Percentiles rank a stretch among this genome's conserved stretches.
Conservation (phyloP, 495 filamentous ascomycete species). For the Massariosphaeria phaeospora region DNA sequence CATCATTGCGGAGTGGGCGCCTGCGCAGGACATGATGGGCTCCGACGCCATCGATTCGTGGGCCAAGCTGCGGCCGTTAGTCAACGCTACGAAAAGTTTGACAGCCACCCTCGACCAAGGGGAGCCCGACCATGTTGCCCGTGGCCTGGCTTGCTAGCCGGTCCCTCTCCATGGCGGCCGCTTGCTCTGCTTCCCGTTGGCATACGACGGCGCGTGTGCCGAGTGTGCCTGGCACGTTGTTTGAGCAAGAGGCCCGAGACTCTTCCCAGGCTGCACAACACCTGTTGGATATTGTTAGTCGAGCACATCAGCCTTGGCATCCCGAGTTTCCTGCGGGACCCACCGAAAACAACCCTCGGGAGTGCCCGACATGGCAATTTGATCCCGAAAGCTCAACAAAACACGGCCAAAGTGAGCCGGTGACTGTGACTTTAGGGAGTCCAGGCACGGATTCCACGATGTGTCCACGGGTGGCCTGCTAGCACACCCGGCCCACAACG, state of each 20-base stretch:
- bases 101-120: slow-evolving; percentile 6
- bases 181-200: neutral
- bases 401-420: no score
- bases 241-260: slow-evolving; percentile 14
- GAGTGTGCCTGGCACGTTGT: slow-evolving; percentile 2
- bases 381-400: neutral
- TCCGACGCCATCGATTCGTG: neutral
- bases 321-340: no score
- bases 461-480: neutral
- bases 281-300: no score
- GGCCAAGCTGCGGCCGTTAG: slow-evolving; percentile 15
- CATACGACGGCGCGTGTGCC: neutral
- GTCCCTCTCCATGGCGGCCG: neutral
- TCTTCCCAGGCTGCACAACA: neutral
- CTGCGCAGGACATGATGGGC: neutral
- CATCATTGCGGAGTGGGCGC: slow-evolving; percentile 13
- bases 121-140: neutral
- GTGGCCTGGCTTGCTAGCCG: neutral
- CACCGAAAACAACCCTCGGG: neutral
- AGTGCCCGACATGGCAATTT: neutral
- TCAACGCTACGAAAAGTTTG: slow-evolving; percentile 13
- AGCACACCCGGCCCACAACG: neutral
- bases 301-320: no score
- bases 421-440: no score
- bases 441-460: neutral